Conservation (phyloP, 2,329 filamentous ascomycete species). For the Metarhizium rileyi region DNA sequence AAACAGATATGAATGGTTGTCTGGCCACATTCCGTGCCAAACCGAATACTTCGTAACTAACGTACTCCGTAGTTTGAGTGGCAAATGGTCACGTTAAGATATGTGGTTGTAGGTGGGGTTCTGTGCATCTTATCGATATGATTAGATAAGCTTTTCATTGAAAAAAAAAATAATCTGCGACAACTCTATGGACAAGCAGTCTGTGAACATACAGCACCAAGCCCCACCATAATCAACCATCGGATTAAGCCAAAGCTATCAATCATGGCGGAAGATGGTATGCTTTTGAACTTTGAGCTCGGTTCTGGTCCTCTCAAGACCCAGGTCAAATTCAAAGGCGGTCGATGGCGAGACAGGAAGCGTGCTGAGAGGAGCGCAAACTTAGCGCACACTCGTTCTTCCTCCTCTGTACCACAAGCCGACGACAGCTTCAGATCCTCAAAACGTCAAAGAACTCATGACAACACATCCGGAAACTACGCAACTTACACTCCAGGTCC, state of each 20-base stretch:
- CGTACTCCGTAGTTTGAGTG: too few species aligned
- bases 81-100: too few species aligned
- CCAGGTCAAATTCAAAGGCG: constrained; percentile 67
- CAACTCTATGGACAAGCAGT: too few species aligned
- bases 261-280: constrained; percentile 83
- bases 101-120: not conserved
- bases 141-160: not conserved
- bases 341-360: constrained; percentile 84
- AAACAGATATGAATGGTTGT: too few species aligned
- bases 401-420: constrained; percentile 13
- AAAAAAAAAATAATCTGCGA: constrained; percentile 9
- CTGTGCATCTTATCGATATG: constrained; percentile 16
- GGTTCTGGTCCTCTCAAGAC: constrained; percentile 55
- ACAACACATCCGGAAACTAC: constrained; percentile 11
- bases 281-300: constrained; percentile 87
- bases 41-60: too few species aligned
- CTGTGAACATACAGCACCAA: not conserved
- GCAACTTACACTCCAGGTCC: not conserved
- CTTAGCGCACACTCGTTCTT: constrained; percentile 15
- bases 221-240: constrained; percentile 6
- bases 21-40: too few species aligned
- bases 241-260: not conserved
- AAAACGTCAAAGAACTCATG: constrained; percentile 36
- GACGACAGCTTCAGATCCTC: constrained; percentile 24
- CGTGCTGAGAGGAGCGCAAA: constrained; percentile 43